Conservation (phyloP, 345 rosid species). For the Rhodomyrtus tomentosa region DNA sequence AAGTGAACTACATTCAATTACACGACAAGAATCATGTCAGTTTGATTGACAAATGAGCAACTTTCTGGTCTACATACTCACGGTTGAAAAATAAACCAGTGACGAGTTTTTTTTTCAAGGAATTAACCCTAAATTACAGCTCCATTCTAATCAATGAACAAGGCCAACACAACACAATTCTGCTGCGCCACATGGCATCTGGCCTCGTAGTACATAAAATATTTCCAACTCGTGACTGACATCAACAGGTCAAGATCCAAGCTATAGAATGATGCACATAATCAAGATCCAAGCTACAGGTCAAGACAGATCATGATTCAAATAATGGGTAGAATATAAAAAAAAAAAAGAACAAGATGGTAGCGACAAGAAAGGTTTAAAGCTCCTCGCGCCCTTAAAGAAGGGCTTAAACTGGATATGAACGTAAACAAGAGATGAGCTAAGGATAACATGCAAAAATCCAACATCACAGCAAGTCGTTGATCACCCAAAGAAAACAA, state of each 20-base stretch:
- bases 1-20: neutral
- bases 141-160: neutral
- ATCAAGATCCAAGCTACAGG: neutral
- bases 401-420: neutral
- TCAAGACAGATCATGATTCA: neutral
- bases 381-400: neutral
- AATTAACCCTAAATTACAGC: no score
- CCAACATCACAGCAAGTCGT: neutral
- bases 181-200: neutral
- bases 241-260: neutral
- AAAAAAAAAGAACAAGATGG: no score
- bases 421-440: neutral
- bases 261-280: neutral
- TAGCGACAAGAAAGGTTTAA: no score
- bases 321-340: neutral
- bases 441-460: neutral
- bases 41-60: neutral
- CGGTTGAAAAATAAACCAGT: no score
- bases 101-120: neutral
- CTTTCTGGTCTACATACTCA: neutral
- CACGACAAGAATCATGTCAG: neutral
- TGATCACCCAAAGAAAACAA: neutral
- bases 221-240: neutral
- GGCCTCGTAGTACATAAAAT: neutral
- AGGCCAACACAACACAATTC: neutral